phyloP scores from a whole-genome alignment of 2,329 filamentous ascomycete genomes.

The Fusarium ambrosium region DNA sequence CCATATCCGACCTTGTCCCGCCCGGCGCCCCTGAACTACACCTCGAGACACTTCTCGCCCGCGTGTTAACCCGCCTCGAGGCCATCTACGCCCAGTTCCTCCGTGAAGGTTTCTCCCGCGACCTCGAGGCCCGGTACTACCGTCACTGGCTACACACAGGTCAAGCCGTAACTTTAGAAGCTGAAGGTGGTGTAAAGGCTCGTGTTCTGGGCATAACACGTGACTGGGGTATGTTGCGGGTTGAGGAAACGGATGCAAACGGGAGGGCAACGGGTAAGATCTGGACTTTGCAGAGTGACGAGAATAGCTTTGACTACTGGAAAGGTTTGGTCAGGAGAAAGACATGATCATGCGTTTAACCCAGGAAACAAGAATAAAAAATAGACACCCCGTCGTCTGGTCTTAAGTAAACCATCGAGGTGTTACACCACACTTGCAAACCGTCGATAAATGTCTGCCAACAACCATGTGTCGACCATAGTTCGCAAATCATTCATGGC shows the following conservation, averaged over 20 bases:
- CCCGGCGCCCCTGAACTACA: slow-evolving; percentile 68
- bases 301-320: slow-evolving; percentile 99
- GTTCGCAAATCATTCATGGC: background rate
- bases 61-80: slow-evolving; percentile 84
- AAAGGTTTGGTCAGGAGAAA: slow-evolving; percentile 88
- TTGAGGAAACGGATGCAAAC: slow-evolving; percentile 82
- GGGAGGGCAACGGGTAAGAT: slow-evolving; percentile 81
- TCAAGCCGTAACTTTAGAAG: slow-evolving; percentile 80
- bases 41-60: slow-evolving; percentile 84
- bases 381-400: background rate
- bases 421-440: background rate
- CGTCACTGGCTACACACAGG: slow-evolving; percentile 86
- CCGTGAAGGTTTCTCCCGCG: slow-evolving; percentile 77
- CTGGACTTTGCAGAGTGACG: slow-evolving; percentile 92
- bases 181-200: slow-evolving; percentile 80
- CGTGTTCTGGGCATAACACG: slow-evolving; percentile 87
- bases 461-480: background rate
- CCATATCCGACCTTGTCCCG: slow-evolving; percentile 79
- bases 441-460: background rate
- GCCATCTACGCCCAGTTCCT: slow-evolving; percentile 81
- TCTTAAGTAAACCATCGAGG: background rate
- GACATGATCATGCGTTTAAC: slow-evolving; percentile 57
- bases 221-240: slow-evolving; percentile 91
- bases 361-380: background rate
- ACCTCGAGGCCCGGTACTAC: slow-evolving; percentile 85